phyloP scores from a whole-genome alignment of 73 alveolate genomes.

The Tetrahymena elliotti region DNA sequence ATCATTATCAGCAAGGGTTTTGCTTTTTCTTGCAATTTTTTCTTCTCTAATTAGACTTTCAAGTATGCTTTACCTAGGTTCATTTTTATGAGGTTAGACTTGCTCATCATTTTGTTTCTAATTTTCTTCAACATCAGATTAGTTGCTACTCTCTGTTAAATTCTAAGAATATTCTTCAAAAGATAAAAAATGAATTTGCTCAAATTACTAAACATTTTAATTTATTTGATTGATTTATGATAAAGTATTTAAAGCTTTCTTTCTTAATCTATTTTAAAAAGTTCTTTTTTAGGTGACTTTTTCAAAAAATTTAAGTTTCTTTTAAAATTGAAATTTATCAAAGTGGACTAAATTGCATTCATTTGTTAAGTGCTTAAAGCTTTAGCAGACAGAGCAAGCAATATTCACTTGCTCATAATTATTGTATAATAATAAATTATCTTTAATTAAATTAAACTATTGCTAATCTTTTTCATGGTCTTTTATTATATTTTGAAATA shows the following conservation, averaged over 20 bases:
- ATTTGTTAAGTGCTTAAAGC: neutral
- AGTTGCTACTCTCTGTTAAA: neutral
- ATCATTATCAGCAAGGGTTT: neutral
- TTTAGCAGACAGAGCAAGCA: neutral
- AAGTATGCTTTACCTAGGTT: neutral
- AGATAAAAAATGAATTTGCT: neutral
- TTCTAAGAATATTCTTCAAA: neutral
- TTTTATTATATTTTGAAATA: neutral
- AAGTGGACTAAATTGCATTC: neutral
- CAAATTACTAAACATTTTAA: neutral
- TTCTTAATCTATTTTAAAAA: neutral
- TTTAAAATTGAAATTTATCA: neutral
- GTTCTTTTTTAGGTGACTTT: neutral
- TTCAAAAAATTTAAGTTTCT: neutral
- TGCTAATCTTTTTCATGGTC: neutral
- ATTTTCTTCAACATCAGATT: neutral
- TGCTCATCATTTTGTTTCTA: neutral
- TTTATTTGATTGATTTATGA: neutral
- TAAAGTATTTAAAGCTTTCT: neutral
- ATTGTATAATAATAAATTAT: neutral
- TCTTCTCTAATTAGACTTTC: neutral
- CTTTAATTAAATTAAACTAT: neutral
- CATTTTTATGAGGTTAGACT: neutral
- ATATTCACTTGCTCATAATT: neutral
- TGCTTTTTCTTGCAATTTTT: neutral